Conservation (phyloP, 2,329 filamentous ascomycete species). For the Penicillium sp. region DNA sequence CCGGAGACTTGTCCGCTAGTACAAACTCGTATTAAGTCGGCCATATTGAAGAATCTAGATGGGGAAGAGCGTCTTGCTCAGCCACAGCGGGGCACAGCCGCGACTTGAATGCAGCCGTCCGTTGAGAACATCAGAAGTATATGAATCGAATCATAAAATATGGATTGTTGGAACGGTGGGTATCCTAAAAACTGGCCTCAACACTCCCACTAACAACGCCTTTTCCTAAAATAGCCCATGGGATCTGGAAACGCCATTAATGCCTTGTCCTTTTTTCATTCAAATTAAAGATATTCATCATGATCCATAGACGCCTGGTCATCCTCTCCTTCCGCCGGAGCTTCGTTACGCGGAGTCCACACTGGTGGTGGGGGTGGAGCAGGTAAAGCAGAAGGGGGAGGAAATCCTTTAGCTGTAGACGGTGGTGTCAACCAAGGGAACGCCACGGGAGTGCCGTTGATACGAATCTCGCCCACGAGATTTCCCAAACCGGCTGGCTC, state of each 20-base stretch:
- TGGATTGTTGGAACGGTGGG: not conserved
- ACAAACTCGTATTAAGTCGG: not conserved
- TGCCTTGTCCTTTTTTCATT: not conserved
- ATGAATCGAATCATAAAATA: not conserved
- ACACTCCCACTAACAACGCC: not conserved
- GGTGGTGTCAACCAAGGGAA: slow-evolving; percentile 26
- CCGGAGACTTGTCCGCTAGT: not conserved
- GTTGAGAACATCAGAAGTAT: too few relatives aligned
- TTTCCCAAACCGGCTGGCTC: slow-evolving; percentile 27
- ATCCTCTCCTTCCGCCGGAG: slow-evolving; percentile 14
- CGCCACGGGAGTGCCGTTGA: slow-evolving; percentile 32
- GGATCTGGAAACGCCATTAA: not conserved
- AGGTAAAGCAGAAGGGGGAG: slow-evolving; percentile 6
- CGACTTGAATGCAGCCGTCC: too few relatives aligned
- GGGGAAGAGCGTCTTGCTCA: not conserved
- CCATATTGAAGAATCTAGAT: not conserved
- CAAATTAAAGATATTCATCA: slow-evolving; percentile 35
- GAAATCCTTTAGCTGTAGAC: slow-evolving; percentile 15
- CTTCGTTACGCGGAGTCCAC: slow-evolving; percentile 20
- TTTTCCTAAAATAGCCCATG: not conserved
- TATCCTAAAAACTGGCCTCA: not conserved
- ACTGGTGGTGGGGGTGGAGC: slow-evolving; percentile 14
- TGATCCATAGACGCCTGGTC: slow-evolving; percentile 36
- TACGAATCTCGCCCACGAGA: slow-evolving; percentile 34
- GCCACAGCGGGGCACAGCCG: not conserved